Base-by-base conservation (phyloP, 2,329 filamentous ascomycete genomes). In the Fusarium pseudonygamai region DNA sequence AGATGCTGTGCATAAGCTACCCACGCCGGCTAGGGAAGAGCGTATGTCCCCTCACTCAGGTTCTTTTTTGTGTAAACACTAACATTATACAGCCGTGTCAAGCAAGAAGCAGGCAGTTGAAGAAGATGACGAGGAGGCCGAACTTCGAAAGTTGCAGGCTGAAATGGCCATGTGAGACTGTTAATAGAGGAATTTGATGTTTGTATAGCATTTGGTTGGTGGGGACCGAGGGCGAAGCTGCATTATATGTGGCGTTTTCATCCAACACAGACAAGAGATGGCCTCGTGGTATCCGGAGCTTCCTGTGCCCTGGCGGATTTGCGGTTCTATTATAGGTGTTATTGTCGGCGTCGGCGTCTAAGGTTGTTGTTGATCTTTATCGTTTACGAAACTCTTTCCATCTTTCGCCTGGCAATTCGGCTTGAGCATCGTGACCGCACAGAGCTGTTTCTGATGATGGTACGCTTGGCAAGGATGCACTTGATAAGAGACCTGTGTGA, bases 51-150 rank as follows among this genome's bases (percentile, higher is more conserved):
- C 24, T 12, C 16, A 26, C 24, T 34, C 42, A 8, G 14, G 18
- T 24, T 16, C 8, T 24, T 50, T 24, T 59, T 46, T 52, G 36
- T 26, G 32, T 37, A 16, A 13, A 47, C 24, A 56, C 77, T 78
- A 45, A 79, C 67, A 43, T 49, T 16, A 24, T 50, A 52, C 55
- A 83, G 82, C 79, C 60, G 72, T 82, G 34, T 77, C 81, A 37
- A 78, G 61, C 73, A 81, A 78, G 77, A 79, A 78, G 63, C 77
- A 89, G 75, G 84, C 85, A 69, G 81, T 80, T 75, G 91, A 93
- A 80, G 94, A 97, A 82, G 95, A 98, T 82, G 96, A 98, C 87
- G 96, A 98, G 81, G 96, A 98, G 83, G 96, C 92, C 78, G 96
- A 98, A 85, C 87, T 98, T 80, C 90, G 93, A 83, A 98, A 96